Conservation (phyloP, 495 filamentous ascomycete genomes). For the Podospora conica region DNA sequence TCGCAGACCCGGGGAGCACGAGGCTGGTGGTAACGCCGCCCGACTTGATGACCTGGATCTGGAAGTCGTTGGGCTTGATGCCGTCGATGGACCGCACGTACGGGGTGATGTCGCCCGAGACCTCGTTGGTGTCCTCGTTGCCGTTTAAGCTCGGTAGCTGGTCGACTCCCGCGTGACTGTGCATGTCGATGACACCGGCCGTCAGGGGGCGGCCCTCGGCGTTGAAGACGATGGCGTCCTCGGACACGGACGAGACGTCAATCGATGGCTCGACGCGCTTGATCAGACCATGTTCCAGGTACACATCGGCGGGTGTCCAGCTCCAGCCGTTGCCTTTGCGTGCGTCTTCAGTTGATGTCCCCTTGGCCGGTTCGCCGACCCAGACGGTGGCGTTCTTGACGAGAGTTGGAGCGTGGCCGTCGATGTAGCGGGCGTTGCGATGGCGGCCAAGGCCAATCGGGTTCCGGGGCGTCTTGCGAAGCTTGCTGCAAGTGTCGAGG, state of each 20-base stretch:
- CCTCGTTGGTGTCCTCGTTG: constrained; percentile 48
- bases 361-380: constrained; percentile 43
- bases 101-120: constrained; percentile 47
- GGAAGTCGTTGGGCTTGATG: constrained; percentile 43
- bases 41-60: constrained; percentile 56
- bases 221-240: constrained; percentile 40
- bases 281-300: constrained; percentile 45
- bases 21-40: constrained; percentile 63
- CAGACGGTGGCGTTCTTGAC: constrained; percentile 49
- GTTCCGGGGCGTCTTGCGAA: constrained; percentile 38
- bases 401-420: constrained; percentile 42
- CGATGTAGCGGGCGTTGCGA: constrained; percentile 42
- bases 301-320: constrained; percentile 42
- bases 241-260: constrained; percentile 23
- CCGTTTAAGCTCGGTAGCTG: constrained; percentile 37
- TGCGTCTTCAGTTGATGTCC: constrained; percentile 36
- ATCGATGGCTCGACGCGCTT: constrained; percentile 35
- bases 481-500: constrained; percentile 32
- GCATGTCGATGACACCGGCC: constrained; percentile 61
- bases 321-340: constrained; percentile 39
- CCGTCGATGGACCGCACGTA: constrained; percentile 55
- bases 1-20: constrained; percentile 57
- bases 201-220: constrained; percentile 55
- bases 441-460: constrained; percentile 41
- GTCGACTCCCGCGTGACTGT: constrained; percentile 51